Evolutionary conservation across 345 rosid species (phyloP).

Genomic region (Populus deltoides): DNA sequence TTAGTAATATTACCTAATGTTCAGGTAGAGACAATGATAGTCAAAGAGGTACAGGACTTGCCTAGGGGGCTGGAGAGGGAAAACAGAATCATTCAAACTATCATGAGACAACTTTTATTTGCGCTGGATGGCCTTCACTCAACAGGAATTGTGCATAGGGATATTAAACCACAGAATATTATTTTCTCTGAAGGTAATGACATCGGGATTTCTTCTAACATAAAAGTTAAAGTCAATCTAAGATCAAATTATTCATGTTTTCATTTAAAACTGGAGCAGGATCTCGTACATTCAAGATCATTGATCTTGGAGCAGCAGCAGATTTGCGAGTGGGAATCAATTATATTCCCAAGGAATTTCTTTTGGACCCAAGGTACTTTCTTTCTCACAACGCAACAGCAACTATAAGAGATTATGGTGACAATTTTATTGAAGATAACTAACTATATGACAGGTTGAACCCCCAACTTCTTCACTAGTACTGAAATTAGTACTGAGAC

Average conservation of each 20-base stretch:
- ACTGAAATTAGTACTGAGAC: not conserved
- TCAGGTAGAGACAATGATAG: constrained; percentile 87
- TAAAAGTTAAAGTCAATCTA: not conserved
- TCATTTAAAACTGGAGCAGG: constrained; percentile 47
- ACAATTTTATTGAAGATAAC: not conserved
- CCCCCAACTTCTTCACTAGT: not conserved
- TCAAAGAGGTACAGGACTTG: constrained; percentile 69
- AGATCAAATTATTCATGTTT: not conserved
- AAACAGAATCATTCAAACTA: constrained; percentile 76
- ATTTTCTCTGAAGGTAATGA: constrained; percentile 90
- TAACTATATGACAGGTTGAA: not conserved
- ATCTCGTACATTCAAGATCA: constrained; percentile 83
- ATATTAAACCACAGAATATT: constrained; percentile 87
- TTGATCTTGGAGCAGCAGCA: constrained; percentile 97
- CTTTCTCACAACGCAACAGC: not conserved
- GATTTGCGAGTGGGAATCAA: constrained; percentile 96
- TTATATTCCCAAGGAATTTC: constrained; percentile 95
- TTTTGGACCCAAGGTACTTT: constrained; percentile 84
- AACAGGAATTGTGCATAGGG: constrained; percentile 93
- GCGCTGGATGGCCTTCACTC: constrained; percentile 97
- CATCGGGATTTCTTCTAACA: not conserved
- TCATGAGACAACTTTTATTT: constrained; percentile 83
- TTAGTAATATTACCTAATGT: constrained; percentile 9
- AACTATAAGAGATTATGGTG: not conserved
- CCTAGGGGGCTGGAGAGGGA: constrained; percentile 88